Evolutionary conservation across 2,329 filamentous ascomycete genomes (phyloP).

Genomic region (Ophiognomonia clavigignenti-juglandacearum): DNA sequence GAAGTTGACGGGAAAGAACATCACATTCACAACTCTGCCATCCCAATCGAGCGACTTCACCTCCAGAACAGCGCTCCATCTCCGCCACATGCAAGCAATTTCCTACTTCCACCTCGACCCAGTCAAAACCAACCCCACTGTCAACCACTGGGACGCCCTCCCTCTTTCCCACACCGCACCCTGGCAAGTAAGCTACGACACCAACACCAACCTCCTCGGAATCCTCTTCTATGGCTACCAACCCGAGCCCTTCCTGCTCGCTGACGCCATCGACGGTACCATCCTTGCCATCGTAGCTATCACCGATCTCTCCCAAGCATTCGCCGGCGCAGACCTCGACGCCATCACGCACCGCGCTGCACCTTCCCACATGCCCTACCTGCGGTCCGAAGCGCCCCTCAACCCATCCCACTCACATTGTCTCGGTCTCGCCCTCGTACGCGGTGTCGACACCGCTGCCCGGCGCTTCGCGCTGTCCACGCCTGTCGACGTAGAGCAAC

Average conservation of each 20-base stretch:
- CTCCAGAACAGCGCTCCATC: conserved; percentile 57
- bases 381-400: conserved; percentile 51
- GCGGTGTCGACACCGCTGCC: conserved; percentile 56
- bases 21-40: conserved; percentile 47
- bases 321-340: conserved; percentile 26
- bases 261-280: conserved; percentile 65
- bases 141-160: conserved; percentile 46
- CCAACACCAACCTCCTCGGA: conserved; percentile 52
- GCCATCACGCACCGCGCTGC: conserved; percentile 32
- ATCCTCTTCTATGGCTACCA: conserved; percentile 65
- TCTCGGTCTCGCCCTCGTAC: conserved; percentile 64
- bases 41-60: conserved; percentile 54
- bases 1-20: conserved; percentile 34
- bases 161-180: conserved; percentile 55
- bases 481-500: conserved; percentile 44
- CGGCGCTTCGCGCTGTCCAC: conserved; percentile 60
- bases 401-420: conserved; percentile 55
- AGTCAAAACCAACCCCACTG: conserved; percentile 13
- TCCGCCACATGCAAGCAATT: conserved; percentile 72
- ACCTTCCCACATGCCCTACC: conserved; percentile 57
- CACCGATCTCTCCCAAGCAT: conserved; percentile 47
- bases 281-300: conserved; percentile 62
- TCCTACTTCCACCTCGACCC: conserved; percentile 64
- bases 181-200: conserved; percentile 57
- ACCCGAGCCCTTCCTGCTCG: conserved; percentile 51